Evolutionary conservation across 805 yeast genomes (phyloP).

Genomic region (Candida easanensis): DNA sequence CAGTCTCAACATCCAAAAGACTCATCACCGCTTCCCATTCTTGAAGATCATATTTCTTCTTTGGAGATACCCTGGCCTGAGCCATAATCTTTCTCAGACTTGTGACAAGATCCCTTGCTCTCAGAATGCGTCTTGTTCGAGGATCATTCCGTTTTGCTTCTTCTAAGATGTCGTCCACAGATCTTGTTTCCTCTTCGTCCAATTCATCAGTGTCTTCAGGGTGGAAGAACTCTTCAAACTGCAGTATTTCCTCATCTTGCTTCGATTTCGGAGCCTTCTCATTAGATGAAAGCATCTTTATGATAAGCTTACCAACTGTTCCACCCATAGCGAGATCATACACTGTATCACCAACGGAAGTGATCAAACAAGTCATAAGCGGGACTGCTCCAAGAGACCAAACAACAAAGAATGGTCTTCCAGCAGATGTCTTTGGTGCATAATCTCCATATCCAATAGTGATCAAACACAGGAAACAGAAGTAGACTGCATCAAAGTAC

Average conservation of each 20-base stretch:
- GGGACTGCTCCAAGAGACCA: constrained; percentile 89
- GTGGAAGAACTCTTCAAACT: background rate
- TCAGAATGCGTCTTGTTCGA: constrained; percentile 2
- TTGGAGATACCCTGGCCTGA: constrained; percentile 17
- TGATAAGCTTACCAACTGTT: constrained; percentile 8
- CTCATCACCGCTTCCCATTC: constrained; percentile 48
- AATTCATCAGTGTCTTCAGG: constrained; percentile 2
- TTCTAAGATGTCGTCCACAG: constrained; percentile 17
- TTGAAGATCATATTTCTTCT: constrained; percentile 42
- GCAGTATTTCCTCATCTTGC: constrained; percentile 1
- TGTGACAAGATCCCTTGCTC: constrained; percentile 19
- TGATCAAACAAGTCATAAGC: constrained; percentile 76
- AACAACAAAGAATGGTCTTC: constrained; percentile 66
- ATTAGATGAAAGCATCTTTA: constrained; percentile 2
- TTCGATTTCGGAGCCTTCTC: constrained; percentile 1
- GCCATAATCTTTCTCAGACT: constrained; percentile 17
- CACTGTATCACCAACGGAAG: constrained; percentile 66
- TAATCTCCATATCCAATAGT: constrained; percentile 87
- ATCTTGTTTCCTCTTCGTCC: constrained; percentile 15
- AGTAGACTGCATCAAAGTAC: constrained; percentile 71
- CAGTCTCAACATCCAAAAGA: constrained; percentile 31
- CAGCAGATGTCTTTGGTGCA: constrained; percentile 60
- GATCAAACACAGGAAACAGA: constrained; percentile 68
- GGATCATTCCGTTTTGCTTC: constrained; percentile 4
- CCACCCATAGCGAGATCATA: constrained; percentile 28